Evolutionary conservation across 495 filamentous ascomycete genomes (phyloP), one percentile per base, ranked within the genome.

Genomic region (Cercophora samala): DNA sequence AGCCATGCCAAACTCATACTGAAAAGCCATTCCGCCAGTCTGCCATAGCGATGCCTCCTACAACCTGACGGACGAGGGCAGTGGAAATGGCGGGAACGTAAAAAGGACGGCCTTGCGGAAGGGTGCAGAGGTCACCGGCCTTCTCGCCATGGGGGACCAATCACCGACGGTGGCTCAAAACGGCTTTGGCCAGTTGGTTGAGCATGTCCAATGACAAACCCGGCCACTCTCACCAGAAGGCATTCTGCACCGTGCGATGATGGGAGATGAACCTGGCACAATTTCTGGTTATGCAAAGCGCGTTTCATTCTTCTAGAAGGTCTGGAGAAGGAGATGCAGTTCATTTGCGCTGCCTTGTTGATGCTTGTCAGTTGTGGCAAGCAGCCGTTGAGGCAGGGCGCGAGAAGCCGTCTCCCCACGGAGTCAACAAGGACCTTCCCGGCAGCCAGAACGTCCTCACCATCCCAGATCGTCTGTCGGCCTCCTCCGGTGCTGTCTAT

Each of bases 271-370:
- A 62, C 66, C 37, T 67, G 59, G 24, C 60, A 59, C n/a, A 46
- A 21, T 65, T 60, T 62, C 59, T 37, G 24, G 22, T 56, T 73
- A 65, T 65, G 74, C 64, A 63, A 69, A 3, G 24, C 67, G 70
- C 71, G 68, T 72, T 73, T 68, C 72, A 74, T 74, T 75, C 60
- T 62, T 62, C 74, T 74, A 75, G 72, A 73, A 74, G 68, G 11
- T 62, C 54, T 59, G 70, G 69, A 66, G 70, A 71, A 65, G 69
- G 59, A 69, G 69, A 64, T 63, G 64, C 58, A 67, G 64, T 67
- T 72, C 59, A 69, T 66, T 68, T 73, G 65, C 65, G 62, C 37
- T 21, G 52, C 53, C 58, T 29, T 22, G 56, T 8, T 32, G 52
- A 19, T 68, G 65, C 67, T 69, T 69, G 68, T 63, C 68, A 37